These are phyloP conservation scores for Pythium oligandrum DNA, from an alignment of 352 stramenopile species.

Conservation along the genomic window DNA sequence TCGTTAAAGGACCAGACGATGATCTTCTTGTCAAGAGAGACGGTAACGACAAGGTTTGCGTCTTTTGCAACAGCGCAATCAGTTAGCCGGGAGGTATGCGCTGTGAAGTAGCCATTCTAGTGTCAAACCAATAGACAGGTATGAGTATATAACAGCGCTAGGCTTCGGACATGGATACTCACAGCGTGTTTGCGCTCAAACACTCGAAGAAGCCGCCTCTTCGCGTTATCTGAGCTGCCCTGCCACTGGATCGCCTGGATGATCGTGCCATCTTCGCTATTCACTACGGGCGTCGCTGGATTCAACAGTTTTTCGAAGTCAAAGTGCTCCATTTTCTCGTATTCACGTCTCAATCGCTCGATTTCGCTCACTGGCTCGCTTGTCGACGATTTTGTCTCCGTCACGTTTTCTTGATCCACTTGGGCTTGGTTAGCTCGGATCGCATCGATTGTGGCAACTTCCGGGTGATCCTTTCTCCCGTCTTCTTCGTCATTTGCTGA, in stretches of 20 bases:
- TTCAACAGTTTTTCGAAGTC: conserved; percentile 50
- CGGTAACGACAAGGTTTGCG: conserved; percentile 37
- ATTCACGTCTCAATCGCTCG: conserved; percentile 14
- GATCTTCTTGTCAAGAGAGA: conserved; percentile 40
- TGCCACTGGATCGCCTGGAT: background rate
- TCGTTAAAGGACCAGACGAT: conserved; percentile 37
- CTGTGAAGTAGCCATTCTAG: conserved; percentile 34
- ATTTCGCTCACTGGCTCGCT: conserved; percentile 3
- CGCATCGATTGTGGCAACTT: no score
- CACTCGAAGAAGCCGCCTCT: conserved; percentile 3
- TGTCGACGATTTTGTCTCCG: no score
- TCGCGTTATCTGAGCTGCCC: background rate
- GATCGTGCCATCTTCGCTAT: background rate
- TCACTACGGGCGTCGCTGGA: conserved; percentile 16
- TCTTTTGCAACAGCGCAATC: conserved; percentile 34
- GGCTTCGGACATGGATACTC: background rate
- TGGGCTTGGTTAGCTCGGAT: background rate
- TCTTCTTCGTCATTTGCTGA: no score
- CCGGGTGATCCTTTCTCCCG: no score
- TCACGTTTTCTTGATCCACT: no score
- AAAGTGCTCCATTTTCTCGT: conserved; percentile 38
- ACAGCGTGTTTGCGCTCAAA: background rate
- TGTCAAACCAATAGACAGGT: no score
- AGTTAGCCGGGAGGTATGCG: conserved; percentile 44
- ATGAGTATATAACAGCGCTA: background rate